Evolutionary conservation across 2,329 filamentous ascomycete species (phyloP).

Genomic region (Huntiella decipiens): DNA sequence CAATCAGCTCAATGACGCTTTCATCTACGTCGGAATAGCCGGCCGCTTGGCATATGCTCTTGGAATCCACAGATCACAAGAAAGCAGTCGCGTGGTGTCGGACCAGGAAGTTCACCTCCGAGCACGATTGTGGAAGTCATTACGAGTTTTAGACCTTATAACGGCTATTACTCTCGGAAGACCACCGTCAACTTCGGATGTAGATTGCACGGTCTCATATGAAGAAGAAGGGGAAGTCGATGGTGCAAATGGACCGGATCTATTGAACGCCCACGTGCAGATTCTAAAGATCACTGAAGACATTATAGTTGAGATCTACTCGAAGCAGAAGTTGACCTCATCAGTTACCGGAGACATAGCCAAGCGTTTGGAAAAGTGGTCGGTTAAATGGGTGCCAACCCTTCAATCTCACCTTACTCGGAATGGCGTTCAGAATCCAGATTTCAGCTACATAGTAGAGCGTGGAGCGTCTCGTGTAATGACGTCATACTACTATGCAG

Average conservation of each 20-base stretch:
- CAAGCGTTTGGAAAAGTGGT: conserved; percentile 28
- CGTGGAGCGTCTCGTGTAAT: conserved; percentile 32
- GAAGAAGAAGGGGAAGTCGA: conserved; percentile 16
- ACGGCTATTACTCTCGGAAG: conserved; percentile 35
- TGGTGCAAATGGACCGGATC: conserved; percentile 21
- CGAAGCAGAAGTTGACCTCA: conserved; percentile 31
- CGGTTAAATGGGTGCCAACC: conserved; percentile 19
- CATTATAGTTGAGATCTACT: conserved; percentile 33
- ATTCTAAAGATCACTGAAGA: conserved; percentile 32
- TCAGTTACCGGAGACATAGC: conserved; percentile 35
- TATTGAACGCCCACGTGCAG: conserved; percentile 33
- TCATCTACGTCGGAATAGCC: conserved; percentile 34
- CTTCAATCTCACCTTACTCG: background rate
- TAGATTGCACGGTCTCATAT: conserved; percentile 35
- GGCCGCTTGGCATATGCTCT: conserved; percentile 33
- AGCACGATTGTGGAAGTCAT: conserved; percentile 34
- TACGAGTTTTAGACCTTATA: conserved; percentile 32
- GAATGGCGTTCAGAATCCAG: background rate
- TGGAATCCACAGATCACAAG: conserved; percentile 33
- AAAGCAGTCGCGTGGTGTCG: conserved; percentile 31
- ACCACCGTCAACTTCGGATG: conserved; percentile 32
- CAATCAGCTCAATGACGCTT: conserved; percentile 27
- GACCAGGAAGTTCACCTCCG: conserved; percentile 23
- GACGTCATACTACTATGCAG: conserved; percentile 35
- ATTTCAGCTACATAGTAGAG: conserved; percentile 21